Percentiles rank a stretch among this genome's conserved stretches.
Conservation (phyloP, 345 rosid species). For the Linum trigynum region DNA sequence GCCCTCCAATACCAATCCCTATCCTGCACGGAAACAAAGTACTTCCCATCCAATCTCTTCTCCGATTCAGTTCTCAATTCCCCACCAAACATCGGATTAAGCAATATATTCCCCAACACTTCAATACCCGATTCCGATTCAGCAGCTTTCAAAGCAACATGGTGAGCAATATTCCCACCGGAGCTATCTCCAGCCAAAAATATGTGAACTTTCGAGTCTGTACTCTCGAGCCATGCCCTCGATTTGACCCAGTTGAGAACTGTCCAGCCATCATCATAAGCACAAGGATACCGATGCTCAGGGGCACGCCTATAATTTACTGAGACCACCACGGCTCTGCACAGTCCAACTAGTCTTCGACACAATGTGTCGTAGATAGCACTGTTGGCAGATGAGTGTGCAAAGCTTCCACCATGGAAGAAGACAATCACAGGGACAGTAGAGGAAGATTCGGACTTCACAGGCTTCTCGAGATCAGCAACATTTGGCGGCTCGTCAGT, state of each 20-base stretch:
- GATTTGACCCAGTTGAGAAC: slow-evolving; percentile 8
- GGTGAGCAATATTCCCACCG: slow-evolving; percentile 6
- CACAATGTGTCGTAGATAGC: slow-evolving; percentile 5
- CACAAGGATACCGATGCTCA: slow-evolving; percentile 3
- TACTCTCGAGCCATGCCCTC: slow-evolving; percentile 5
- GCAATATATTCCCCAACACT: not conserved
- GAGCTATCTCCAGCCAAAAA: slow-evolving; percentile 9
- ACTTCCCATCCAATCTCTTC: slow-evolving; percentile 8
- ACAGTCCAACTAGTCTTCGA: slow-evolving; percentile 4
- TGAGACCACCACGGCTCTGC: slow-evolving; percentile 5
- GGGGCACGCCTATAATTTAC: slow-evolving; percentile 8
- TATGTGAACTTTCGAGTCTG: slow-evolving; percentile 6
- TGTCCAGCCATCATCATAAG: slow-evolving; percentile 9
- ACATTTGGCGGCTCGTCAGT: not conserved
- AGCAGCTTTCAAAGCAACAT: slow-evolving; percentile 3
- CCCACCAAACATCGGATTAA: slow-evolving; percentile 10
- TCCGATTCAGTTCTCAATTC: slow-evolving; percentile 7
- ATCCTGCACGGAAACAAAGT: slow-evolving; percentile 7
- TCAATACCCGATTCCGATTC: slow-evolving; percentile 11
- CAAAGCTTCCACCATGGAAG: slow-evolving; percentile 14
- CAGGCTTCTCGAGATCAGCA: slow-evolving; percentile 6
- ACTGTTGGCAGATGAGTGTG: slow-evolving; percentile 9
- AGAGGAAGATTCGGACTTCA: not conserved
- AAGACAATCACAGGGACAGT: slow-evolving; percentile 1
- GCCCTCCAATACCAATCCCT: slow-evolving; percentile 12